Conservation (phyloP, 805 yeast species). For the Candida taoyuanica region DNA sequence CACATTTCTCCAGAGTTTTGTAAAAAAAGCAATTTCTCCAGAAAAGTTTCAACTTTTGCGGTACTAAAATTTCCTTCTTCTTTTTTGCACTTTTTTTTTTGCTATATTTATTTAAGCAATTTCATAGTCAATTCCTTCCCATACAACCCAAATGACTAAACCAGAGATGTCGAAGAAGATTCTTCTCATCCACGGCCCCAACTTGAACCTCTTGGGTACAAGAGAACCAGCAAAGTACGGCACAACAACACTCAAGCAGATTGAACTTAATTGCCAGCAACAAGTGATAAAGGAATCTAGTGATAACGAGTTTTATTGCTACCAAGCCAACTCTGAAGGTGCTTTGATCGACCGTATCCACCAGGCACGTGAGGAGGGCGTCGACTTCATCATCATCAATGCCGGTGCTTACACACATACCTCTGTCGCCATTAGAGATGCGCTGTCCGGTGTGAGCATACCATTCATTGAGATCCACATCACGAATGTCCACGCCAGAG, state of each 20-base stretch:
- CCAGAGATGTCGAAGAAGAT: constrained; percentile 27
- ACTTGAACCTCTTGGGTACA: constrained; percentile 43
- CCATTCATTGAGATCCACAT: constrained; percentile 48
- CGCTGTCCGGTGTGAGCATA: constrained; percentile 42
- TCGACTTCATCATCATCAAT: constrained; percentile 43
- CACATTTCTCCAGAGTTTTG: too few species aligned
- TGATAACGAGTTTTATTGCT: constrained; percentile 31
- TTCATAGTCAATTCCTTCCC: background rate
- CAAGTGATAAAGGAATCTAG: constrained; percentile 23
- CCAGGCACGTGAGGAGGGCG: constrained; percentile 33
- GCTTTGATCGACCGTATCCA: constrained; percentile 43
- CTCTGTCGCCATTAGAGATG: constrained; percentile 47
- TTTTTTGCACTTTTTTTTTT: background rate
- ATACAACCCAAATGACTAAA: constrained; percentile 10
- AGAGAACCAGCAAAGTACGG: constrained; percentile 51
- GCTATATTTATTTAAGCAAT: background rate
- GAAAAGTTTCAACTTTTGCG: background rate
- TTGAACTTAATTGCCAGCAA: constrained; percentile 35
- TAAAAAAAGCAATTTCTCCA: background rate
- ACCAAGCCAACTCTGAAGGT: constrained; percentile 45
- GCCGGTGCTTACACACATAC: constrained; percentile 54
- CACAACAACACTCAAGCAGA: constrained; percentile 38
- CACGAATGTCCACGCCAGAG: constrained; percentile 48
- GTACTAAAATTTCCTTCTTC: background rate
- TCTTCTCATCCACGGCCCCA: constrained; percentile 46